Base-by-base conservation (phyloP, 192 early-diverging fungal species). In the Lunasporangiospora selenospora region DNA sequence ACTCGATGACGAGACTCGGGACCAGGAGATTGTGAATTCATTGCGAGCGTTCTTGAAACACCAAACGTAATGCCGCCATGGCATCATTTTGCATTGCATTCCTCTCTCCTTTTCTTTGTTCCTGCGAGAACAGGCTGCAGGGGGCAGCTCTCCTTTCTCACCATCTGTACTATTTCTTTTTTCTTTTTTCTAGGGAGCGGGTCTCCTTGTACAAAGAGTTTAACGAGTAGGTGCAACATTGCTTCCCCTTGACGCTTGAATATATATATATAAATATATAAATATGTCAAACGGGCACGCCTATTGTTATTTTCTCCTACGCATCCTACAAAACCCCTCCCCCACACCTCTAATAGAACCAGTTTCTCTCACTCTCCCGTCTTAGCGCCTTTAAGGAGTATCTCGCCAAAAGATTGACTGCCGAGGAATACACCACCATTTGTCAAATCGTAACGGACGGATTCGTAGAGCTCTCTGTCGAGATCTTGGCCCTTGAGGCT, bases 201-300 rank as follows among this genome's bases (percentile, higher is more conserved):
- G 69, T 73, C 0, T 56, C 69, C 11, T 32, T 73, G 2, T 73
- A 73, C 55, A 73, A 73, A 41, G 69, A 73, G 23, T 73, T 73
- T 31, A 73, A 73, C 55, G 69, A 73, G 69, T 73, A 73, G 33
- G 61, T 45, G 13, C 34, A 34, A 7, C 31, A 48, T 19, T 34
- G 11, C 16, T n/a, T 27, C 27, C 15, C 30, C 18, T 27, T 0
- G n/a, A n/a, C n/a, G n/a, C n/a, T n/a, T n/a, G n/a, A n/a, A n/a
- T n/a, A n/a, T n/a, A n/a, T n/a, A n/a, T n/a, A n/a, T n/a, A n/a
- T n/a, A n/a, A n/a, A n/a, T n/a, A n/a, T n/a, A n/a, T n/a, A n/a
- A n/a, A n/a, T n/a, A n/a, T n/a, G n/a, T n/a, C n/a, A n/a, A n/a
- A n/a, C n/a, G n/a, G n/a, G n/a, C n/a, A n/a, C n/a, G n/a, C n/a